Percentiles rank a stretch among this genome's conserved stretches.
phyloP scores from a whole-genome alignment of 768 basidiomycete genomes.

The Scleroderma bovista region DNA sequence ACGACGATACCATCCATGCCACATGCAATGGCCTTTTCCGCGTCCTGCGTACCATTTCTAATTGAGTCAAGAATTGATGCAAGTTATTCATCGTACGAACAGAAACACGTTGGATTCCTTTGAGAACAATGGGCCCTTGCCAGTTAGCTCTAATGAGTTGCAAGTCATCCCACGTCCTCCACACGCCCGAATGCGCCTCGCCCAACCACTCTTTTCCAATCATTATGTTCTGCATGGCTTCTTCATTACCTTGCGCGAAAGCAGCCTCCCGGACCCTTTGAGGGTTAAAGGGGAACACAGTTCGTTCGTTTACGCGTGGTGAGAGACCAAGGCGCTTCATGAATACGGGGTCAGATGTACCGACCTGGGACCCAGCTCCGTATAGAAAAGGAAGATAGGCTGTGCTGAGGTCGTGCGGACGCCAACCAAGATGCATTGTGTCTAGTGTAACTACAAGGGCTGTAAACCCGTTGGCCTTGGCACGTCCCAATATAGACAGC shows the following conservation, averaged over 20 bases:
- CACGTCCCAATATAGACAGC: slow-evolving; percentile 58
- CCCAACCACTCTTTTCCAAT: slow-evolving; percentile 60
- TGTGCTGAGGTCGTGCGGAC: slow-evolving; percentile 64
- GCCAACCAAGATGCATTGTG: slow-evolving; percentile 69
- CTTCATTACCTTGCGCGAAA: slow-evolving; percentile 42
- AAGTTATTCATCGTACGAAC: slow-evolving; percentile 30
- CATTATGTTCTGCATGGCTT: slow-evolving; percentile 32
- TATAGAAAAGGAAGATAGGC: slow-evolving; percentile 63
- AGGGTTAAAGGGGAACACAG: slow-evolving; percentile 58
- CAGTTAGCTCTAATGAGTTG: slow-evolving; percentile 64
- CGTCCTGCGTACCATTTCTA: slow-evolving; percentile 32
- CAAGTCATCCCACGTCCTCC: slow-evolving; percentile 67
- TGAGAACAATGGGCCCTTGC: slow-evolving; percentile 73
- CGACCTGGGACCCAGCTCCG: slow-evolving; percentile 62
- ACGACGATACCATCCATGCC: slow-evolving; percentile 44
- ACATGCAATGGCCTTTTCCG: slow-evolving; percentile 40
- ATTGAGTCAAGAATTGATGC: background rate
- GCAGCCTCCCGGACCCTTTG: slow-evolving; percentile 36
- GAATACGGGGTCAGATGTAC: slow-evolving; percentile 72
- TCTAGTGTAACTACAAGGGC: slow-evolving; percentile 78
- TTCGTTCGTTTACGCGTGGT: slow-evolving; percentile 32
- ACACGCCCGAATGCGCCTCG: slow-evolving; percentile 58
- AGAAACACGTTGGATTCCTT: slow-evolving; percentile 65
- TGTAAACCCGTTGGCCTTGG: slow-evolving; percentile 59
- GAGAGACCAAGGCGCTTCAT: slow-evolving; percentile 52